Evolutionary conservation across 371 early-diverging fungal species (phyloP), one percentile per base, ranked within the genome.

Genomic region (Circinella minor): DNA sequence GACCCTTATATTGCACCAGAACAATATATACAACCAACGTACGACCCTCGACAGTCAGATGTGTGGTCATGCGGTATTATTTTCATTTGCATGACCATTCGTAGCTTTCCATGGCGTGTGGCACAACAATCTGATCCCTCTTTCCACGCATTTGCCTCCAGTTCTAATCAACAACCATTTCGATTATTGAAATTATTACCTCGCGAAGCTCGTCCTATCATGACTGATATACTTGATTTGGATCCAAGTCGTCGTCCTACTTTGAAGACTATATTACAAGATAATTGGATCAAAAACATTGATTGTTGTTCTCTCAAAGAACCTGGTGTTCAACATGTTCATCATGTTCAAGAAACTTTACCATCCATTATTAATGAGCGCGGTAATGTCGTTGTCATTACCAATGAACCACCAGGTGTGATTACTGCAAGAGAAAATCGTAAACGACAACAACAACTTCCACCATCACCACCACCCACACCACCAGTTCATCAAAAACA

Each of bases 1-100:
- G 93, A 93, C 46, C 95, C 96, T 9, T 96, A 95, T 75, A 95
- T 95, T 71, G 94, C 95, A 0, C 97, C 97, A 39, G 97, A 97
- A 85, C 88, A 92, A 49, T 92, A 91, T 71, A 77, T 78, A 39
- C 78, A 78, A 49, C 77, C 77, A 8, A 79, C 78, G 15, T 90
- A 92, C 71, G 90, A 90, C 65, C 88, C 92, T 54, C 83, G 86
- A 20, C 74, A 82, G 6, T 82, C 91, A 6, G 94, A 93, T 76
- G 71, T 91, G 17, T 93, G 94, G 94, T 91, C 91, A 9, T 77
- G 90, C 68, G 94, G 86, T 18, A 90, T 93, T 59, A 89, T 93
- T 62, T 92, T 88, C 74, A 75, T 92, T 64, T 90, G 91, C 68
- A 90, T 93, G 91, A 84, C 86, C 14, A 78, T 91, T 48, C 86